Evolutionary conservation across 1,139 yeast species (phyloP).

Genomic region (Geotrichum fermentans): DNA sequence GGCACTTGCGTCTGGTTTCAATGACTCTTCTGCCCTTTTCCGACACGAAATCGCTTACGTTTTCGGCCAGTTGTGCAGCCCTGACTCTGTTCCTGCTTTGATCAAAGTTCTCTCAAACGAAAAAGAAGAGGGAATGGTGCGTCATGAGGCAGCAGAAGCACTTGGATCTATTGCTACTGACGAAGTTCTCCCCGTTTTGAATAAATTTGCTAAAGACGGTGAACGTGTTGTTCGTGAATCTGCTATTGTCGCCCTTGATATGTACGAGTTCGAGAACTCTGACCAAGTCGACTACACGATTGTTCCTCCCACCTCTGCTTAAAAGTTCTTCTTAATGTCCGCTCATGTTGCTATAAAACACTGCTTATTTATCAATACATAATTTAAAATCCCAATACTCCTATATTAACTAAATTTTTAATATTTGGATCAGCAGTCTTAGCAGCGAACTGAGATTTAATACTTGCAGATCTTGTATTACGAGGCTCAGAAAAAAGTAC

Average conservation of each 20-base stretch:
- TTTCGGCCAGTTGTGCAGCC: conserved; percentile 93
- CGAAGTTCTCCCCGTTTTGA: conserved; percentile 83
- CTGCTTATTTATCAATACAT: not conserved
- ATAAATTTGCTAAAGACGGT: conserved; percentile 70
- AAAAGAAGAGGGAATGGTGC: conserved; percentile 92
- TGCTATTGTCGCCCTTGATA: conserved; percentile 93
- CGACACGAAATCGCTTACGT: conserved; percentile 98
- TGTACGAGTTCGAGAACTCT: conserved; percentile 94
- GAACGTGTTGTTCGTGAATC: conserved; percentile 92
- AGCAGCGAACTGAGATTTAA: too few species aligned
- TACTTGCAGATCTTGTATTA: too few species aligned
- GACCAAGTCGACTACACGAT: conserved; percentile 74
- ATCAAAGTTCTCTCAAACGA: conserved; percentile 73
- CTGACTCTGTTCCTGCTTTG: conserved; percentile 84
- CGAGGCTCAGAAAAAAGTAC: too few species aligned
- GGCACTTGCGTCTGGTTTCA: conserved; percentile 86
- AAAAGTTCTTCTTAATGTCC: conserved; percentile 8
- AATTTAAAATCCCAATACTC: too few species aligned
- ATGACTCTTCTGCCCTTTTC: conserved; percentile 86
- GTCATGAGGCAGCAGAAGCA: conserved; percentile 99
- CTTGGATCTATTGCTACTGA: conserved; percentile 96
- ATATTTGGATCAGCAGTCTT: too few species aligned
- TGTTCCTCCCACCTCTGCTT: conserved; percentile 14
- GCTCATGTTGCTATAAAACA: not conserved
- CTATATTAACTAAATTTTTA: not conserved